Base-by-base conservation (phyloP, 139 green algal species). In the Chlorella vulgaris region DNA sequence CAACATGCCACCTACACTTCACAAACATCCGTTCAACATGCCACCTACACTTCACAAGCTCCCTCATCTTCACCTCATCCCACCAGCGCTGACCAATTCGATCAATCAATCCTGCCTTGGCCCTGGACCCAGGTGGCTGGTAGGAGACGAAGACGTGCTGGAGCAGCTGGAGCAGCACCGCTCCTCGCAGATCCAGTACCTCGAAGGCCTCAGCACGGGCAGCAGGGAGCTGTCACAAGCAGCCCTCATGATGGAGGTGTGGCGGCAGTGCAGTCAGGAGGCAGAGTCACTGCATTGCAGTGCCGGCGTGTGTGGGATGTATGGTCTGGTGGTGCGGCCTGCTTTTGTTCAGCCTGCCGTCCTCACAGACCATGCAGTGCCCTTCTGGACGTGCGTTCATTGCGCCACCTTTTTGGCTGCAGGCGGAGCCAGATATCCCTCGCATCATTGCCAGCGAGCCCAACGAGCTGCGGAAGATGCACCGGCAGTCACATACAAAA, bases 371-470 rank as follows among this genome's bases (percentile, higher is more conserved):
- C n/a, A n/a, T n/a, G n/a, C n/a, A n/a, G n/a, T n/a, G n/a, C n/a
- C n/a, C n/a, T n/a, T n/a, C n/a, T n/a, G n/a, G n/a, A n/a, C 15
- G 10, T 5, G 55, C 55, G 29, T 26, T 28, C 62, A 31, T 69
- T 15, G 7, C 13, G 36, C 39, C 35, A 6, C 42, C 26, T 71
- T 2, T 26, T 7, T 0, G 5, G 4, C 31, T 29, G 29, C 53
- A 83, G 63, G 51, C 42, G 5, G 82, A 86, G 42, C 74, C 74
- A 28, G 82, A 86, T 42, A 22, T 86, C 3, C 82, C 82, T 13
- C 28, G 53, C 24, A 5, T 83, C 29, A 24, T 65, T 26, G 39
- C 38, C 26, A 29, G n/a, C 38, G 55, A n/a, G 5, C 55, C 55
- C 22, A 31, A 15, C 15, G 55, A 15, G 55, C 18, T 29, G 22